Base-by-base conservation (phyloP, 306 rosid genomes). In the Quercus wislizeni region DNA sequence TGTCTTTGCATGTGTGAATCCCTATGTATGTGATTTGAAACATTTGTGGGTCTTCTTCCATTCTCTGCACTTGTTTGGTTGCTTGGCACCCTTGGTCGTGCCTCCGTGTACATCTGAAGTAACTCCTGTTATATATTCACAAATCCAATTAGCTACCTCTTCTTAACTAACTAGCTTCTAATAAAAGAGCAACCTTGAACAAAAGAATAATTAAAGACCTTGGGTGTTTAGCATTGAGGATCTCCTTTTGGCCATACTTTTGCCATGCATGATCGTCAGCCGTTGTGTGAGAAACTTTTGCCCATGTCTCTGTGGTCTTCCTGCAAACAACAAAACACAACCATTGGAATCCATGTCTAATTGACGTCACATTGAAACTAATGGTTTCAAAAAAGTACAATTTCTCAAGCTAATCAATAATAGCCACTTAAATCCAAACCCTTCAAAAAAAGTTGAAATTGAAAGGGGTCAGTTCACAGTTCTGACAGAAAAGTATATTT, bases 221-320 rank as follows among this genome's bases (percentile, higher is more conserved):
- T 67, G 98, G 97, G 76, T 88, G 85, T 78, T 85, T 73, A 68
- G 92, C 82, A 80, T 91, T 87, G 4, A 86, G 91, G 85, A 94
- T 94, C 11, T 82, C 86, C 86, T 94, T 94, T 79, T 91, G 97
- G 58, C 98, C 98, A 68, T 94, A 94, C 86, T 94, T 94, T 28
- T 97, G 91, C 98, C 98, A 94, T 1, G 87, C 89, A 73, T 85
- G 82, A 5, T 74, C 64, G 28, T 94, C 98, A 3, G 90, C 97
- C 10, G 23, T 63, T 2, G 77, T 82, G 63, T 71, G 1, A 2
- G 85, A 49, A 4, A 81, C 46, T 10, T 0, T 25, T 30, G 76
- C 78, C 79, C 86, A 27, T 79, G 89, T 59, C 49, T 82, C 76
- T 4, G 78, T 83, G n/a, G 71, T 80, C 87, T 78, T 92, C 68